These are phyloP conservation scores for Sapria himalayana DNA, from an alignment of 345 rosid species.

Conservation along the genomic window DNA sequence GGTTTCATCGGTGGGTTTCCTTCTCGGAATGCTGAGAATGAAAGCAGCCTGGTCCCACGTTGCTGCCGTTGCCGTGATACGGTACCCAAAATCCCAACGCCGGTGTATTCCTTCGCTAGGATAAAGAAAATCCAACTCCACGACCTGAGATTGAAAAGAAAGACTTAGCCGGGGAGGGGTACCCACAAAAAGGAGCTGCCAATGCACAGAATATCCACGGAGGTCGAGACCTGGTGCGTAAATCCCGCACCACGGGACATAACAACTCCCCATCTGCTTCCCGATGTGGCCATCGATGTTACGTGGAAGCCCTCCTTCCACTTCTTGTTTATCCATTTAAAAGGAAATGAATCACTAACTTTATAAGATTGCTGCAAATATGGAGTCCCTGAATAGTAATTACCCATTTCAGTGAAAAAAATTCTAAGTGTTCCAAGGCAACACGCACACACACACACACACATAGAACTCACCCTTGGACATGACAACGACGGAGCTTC, in stretches of 20 bases:
- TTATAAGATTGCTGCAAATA: conserved; percentile 88
- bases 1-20: conserved; percentile 59
- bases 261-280: conserved; percentile 80
- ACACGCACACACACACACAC: too few relatives aligned
- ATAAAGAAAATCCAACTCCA: conserved; percentile 89
- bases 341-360: conserved; percentile 86
- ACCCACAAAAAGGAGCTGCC: not conserved
- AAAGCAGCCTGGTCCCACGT: conserved; percentile 92
- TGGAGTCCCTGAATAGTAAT: conserved; percentile 30
- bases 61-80: conserved; percentile 90
- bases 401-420: too few relatives aligned
- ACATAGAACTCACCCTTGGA: conserved; percentile 87
- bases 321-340: conserved; percentile 88
- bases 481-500: conserved; percentile 93
- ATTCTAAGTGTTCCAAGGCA: too few relatives aligned
- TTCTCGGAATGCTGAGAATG: conserved; percentile 58
- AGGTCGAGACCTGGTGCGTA: conserved; percentile 42
- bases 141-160: conserved; percentile 33
- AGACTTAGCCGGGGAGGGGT: not conserved
- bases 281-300: conserved; percentile 89
- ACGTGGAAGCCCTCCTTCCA: conserved; percentile 94
- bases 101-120: conserved; percentile 95
- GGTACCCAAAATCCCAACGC: conserved; percentile 70
- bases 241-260: conserved; percentile 90
- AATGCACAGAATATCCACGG: not conserved